These are phyloP conservation scores for Penicillium nordicum DNA, from an alignment of 2,329 filamentous ascomycete genomes.

Conservation along the genomic window DNA sequence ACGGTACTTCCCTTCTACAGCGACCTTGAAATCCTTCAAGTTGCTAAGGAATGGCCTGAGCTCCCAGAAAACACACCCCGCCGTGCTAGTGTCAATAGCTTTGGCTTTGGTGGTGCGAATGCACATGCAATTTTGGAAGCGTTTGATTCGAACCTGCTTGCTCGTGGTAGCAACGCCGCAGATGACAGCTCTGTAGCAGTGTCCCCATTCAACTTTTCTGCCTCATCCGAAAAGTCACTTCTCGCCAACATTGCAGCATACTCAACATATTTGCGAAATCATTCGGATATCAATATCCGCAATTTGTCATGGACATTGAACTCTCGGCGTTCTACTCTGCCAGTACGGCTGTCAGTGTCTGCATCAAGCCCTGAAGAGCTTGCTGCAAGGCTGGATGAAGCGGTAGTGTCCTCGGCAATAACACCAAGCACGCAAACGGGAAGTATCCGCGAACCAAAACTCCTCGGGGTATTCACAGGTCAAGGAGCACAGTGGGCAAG, in stretches of 20 bases:
- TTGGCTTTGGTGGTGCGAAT: conserved; percentile 42
- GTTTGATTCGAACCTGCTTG: conserved; percentile 1
- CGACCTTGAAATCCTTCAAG: conserved; percentile 23
- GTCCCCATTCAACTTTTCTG: conserved; percentile 24
- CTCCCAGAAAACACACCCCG: conserved; percentile 18
- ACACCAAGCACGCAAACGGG: conserved; percentile 3
- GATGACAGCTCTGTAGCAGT: background rate
- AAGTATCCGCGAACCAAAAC: conserved; percentile 8
- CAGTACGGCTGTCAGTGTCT: conserved; percentile 13
- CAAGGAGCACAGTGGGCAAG: conserved; percentile 33
- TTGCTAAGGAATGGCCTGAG: conserved; percentile 22
- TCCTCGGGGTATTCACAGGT: conserved; percentile 29
- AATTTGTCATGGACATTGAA: conserved; percentile 23
- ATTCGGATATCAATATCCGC: conserved; percentile 3
- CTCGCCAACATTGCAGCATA: conserved; percentile 9
- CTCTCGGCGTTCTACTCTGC: conserved; percentile 20
- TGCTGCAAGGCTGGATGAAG: conserved; percentile 9
- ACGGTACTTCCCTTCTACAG: conserved; percentile 22
- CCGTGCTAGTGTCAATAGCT: conserved; percentile 47
- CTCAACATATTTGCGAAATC: conserved; percentile 8
- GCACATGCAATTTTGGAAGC: conserved; percentile 41
- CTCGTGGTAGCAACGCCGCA: background rate
- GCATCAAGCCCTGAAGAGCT: conserved; percentile 13
- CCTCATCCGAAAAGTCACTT: conserved; percentile 19
- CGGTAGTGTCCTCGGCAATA: conserved; percentile 1